These are phyloP conservation scores for Wickerhamomyces queroliae DNA, from an alignment of 805 yeast species.

Conservation along the genomic window DNA sequence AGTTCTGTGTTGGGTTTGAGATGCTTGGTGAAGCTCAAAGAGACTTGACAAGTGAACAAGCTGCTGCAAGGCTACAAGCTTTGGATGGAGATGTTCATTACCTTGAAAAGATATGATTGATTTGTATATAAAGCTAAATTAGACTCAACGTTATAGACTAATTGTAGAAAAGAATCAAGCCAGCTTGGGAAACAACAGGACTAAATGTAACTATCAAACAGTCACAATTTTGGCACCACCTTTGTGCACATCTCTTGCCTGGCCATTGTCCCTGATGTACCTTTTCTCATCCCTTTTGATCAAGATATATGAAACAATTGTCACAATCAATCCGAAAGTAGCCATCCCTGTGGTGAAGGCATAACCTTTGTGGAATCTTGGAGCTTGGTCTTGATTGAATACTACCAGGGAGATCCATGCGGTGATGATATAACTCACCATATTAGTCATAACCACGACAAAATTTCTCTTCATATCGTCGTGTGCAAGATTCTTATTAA, in stretches of 20 bases:
- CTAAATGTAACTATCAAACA: no score
- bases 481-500: not conserved
- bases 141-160: no score
- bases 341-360: not conserved
- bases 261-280: not conserved
- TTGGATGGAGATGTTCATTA: constrained; percentile 31
- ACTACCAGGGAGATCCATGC: constrained; percentile 1
- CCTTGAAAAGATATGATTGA: not conserved
- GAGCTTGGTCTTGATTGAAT: constrained; percentile 1
- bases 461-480: no score
- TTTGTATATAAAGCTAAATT: no score
- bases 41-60: constrained; percentile 61
- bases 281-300: not conserved
- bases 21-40: constrained; percentile 65
- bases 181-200: no score
- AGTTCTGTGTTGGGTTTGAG: constrained; percentile 72
- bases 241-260: not conserved
- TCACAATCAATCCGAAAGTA: not conserved
- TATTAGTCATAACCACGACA: not conserved
- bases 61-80: constrained; percentile 48
- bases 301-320: not conserved
- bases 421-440: constrained; percentile 1
- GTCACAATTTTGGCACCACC: constrained; percentile 1
- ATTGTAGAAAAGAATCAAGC: no score
- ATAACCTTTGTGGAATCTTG: constrained; percentile 1